Evolutionary conservation across 805 yeast species (phyloP).

Genomic region (Wickerhamiella sorbophila): DNA sequence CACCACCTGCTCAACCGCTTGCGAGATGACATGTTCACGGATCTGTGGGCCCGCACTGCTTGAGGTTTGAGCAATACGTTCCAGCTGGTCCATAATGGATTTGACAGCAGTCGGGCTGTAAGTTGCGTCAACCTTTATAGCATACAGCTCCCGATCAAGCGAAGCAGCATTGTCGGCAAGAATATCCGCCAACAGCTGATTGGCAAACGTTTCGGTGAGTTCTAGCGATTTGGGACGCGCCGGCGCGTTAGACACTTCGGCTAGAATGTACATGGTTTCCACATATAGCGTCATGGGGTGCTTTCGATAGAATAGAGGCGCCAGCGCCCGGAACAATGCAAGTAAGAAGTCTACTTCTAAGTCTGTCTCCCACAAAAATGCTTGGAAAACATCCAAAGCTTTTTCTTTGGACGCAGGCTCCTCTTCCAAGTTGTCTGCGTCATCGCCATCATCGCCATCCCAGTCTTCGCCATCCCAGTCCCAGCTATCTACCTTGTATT

Average conservation of each 20-base stretch:
- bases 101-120: neutral
- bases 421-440: constrained; percentile 4
- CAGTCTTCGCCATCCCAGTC: constrained; percentile 11
- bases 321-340: constrained; percentile 13
- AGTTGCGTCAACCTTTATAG: neutral
- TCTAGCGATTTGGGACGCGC: constrained; percentile 1
- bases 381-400: constrained; percentile 5
- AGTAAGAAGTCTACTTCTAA: constrained; percentile 8
- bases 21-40: constrained; percentile 11
- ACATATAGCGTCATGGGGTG: constrained; percentile 11
- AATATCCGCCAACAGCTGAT: constrained; percentile 6
- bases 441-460: constrained; percentile 15
- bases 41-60: constrained; percentile 14
- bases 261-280: constrained; percentile 10
- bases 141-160: constrained; percentile 8
- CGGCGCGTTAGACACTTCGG: constrained; percentile 1
- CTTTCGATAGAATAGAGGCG: constrained; percentile 12
- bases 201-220: constrained; percentile 6
- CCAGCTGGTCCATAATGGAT: constrained; percentile 5
- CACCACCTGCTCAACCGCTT: constrained; percentile 26
- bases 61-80: constrained; percentile 9
- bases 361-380: constrained; percentile 6
- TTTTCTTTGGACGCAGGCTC: constrained; percentile 1
- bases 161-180: neutral
- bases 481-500: constrained; percentile 1